phyloP scores from a whole-genome alignment of 2,329 filamentous ascomycete species.

The Mycosphaerella sp. region DNA sequence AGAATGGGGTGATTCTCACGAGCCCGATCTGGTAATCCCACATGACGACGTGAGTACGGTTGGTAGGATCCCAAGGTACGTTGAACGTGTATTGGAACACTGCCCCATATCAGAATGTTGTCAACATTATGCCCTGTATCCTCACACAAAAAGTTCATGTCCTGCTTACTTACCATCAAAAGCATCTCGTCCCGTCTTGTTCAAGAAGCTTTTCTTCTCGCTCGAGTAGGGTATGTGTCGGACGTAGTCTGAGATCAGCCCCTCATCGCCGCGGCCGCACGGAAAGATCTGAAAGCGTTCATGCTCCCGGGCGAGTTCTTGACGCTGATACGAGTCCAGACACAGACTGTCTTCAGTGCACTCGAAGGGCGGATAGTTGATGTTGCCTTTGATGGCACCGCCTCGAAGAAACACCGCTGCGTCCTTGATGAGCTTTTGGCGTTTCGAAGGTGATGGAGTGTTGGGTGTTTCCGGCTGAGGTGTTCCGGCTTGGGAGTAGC shows the following conservation, averaged over 20 bases:
- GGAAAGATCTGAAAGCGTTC: conserved; percentile 60
- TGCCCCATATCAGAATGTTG: conserved; percentile 32
- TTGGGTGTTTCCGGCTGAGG: conserved; percentile 22
- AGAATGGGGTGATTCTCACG: conserved; percentile 88
- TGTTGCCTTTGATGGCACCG: conserved; percentile 55
- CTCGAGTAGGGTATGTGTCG: conserved; percentile 87
- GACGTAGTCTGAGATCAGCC: conserved; percentile 43
- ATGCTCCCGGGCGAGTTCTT: conserved; percentile 52
- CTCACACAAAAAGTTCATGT: background rate
- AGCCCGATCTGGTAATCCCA: conserved; percentile 97
- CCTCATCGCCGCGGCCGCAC: conserved; percentile 42
- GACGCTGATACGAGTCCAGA: conserved; percentile 26
- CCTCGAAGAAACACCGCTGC: conserved; percentile 53
- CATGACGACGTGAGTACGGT: conserved; percentile 57
- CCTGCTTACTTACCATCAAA: conserved; percentile 65
- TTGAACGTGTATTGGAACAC: conserved; percentile 81
- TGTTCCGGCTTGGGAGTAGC: conserved; percentile 19
- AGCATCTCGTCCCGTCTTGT: conserved; percentile 78
- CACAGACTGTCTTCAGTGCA: conserved; percentile 40
- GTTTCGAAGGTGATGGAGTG: conserved; percentile 25
- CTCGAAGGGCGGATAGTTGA: conserved; percentile 72
- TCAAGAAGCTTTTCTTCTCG: conserved; percentile 81
- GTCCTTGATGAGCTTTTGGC: conserved; percentile 59
- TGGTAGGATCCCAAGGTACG: conserved; percentile 55
- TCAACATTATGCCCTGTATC: background rate